Evolutionary conservation across 441 rosid genomes (phyloP), one percentile per base, ranked within the genome.

Genomic region (Aquilaria agallochum): DNA sequence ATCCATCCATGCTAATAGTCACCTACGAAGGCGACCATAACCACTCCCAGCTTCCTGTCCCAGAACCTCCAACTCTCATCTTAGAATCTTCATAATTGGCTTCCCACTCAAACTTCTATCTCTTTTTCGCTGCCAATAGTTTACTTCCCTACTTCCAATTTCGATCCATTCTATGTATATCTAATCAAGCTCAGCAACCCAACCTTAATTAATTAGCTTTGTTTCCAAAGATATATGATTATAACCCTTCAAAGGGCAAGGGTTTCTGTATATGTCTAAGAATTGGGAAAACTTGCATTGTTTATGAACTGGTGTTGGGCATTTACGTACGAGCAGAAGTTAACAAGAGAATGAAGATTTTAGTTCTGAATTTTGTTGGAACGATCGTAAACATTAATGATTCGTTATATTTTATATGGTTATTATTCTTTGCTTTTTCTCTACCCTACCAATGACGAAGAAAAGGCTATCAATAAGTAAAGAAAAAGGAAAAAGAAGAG

Each of bases 21-120:
- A 90, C 98, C 44, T 93, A 93, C 27, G 98, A 93, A 80, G 97
- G 90, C 59, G 93, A 93, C 27, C 98, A 93, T 72, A 90, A 76
- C 68, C 98, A 93, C 79, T 59, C 79, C 20, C 7, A 4, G 5
- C 81, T 85, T 15, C 75, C 91, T 10, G 63, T 81, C 56, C 88
- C 79, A 31, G 96, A 90, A 67, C 63, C 92, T 1, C 52, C 81
- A 57, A 83, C 70, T 74, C 87, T 81, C 62, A 88, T 93, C 69
- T 74, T 93, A 50, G 97, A 93, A 74, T 93, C 98, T 33, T 93
- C 98, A 15, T 89, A 65, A 60, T 60, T 10, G 4, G 31, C 34
- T 60, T 30, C 2, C 6, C 36, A 42, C 14, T 2, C 40, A 2
- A 44, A 32, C 9, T 31, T 12, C 55, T 15, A 9, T 52, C 20